Evolutionary conservation across 1,139 yeast genomes (phyloP), one percentile per base, ranked within the genome.

Genomic region (Nakaseomyces sp.): DNA sequence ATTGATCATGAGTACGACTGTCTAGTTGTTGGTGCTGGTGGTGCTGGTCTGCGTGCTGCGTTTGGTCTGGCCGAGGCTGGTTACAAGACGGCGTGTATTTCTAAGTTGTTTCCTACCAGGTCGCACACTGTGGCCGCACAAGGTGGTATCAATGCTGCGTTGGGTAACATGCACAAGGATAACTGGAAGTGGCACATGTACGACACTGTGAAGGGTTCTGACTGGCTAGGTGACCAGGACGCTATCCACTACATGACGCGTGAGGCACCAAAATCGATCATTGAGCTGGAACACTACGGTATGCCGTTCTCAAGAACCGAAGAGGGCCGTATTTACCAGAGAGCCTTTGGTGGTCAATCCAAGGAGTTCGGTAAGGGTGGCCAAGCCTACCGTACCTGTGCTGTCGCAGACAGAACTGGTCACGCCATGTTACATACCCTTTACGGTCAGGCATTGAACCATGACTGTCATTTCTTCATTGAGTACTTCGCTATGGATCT

Each of bases 181-280:
- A 91, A 89, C 72, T 91, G 98, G 98, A 93, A 86, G 68, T 91
- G 98, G 97, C 98, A 91, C 70, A 89, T 91, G 96, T 89, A 89
- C 70, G 98, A 91, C 65, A 91, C 98, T 61, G 98, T 91, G 60
- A 91, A 91, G 72, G 98, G 98, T 53, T 88, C 96, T n/a, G 98
- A 91, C 72, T 91, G 98, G 98, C 79, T 91, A 52, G 98, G 98
- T 60, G 98, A 91, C 71, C 98, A 91, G 72, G 98, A 91, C 64
- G 96, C 98, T 46, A 91, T 91, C 65, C 97, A 91, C 70, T 91
- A 91, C 73, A 91, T 91, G 98, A 89, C 98, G 50, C 81, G 89
- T 67, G 97, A 91, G 70, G 98, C 98, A 19, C 96, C 98, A 40
- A 79, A 81, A 57, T 84, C 96, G 42, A 91, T 91, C 61, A 88